Conservation (phyloP, 2,329 filamentous ascomycete genomes). For the Neospermospora avenae region DNA sequence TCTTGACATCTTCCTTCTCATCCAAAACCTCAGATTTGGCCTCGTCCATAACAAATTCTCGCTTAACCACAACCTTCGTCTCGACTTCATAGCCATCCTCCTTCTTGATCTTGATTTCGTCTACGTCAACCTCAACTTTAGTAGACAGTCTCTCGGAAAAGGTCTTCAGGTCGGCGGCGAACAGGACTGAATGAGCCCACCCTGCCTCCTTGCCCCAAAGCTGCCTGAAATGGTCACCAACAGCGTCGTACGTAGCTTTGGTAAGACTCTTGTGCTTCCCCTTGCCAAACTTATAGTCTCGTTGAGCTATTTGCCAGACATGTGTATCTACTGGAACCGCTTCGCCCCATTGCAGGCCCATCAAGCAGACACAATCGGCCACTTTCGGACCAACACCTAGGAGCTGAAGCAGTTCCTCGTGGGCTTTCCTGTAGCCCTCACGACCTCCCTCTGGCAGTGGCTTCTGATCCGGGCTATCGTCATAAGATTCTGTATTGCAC, state of each 20-base stretch:
- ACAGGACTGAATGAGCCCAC: conserved; percentile 96
- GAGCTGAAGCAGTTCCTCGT: conserved; percentile 73
- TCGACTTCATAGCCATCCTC: conserved; percentile 27
- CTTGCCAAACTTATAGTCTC: conserved; percentile 90
- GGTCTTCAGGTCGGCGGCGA: conserved; percentile 84
- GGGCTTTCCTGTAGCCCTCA: conserved; percentile 69
- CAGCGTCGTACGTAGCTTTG: conserved; percentile 82
- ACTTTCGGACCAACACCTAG: conserved; percentile 96
- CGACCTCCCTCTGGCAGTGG: conserved; percentile 46
- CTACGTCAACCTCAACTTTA: conserved; percentile 47
- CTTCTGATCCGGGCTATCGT: conserved; percentile 53
- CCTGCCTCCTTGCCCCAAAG: conserved; percentile 93
- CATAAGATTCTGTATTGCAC: conserved; percentile 78
- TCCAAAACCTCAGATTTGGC: conserved; percentile 22
- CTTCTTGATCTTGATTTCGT: conserved; percentile 37
- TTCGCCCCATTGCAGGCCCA: conserved; percentile 95
- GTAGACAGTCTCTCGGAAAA: conserved; percentile 63
- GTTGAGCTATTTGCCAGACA: conserved; percentile 96
- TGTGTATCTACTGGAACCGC: conserved; percentile 96
- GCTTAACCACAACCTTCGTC: conserved; percentile 25
- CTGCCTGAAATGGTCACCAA: conserved; percentile 83
- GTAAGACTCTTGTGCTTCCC: conserved; percentile 81
- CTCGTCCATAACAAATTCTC: conserved; percentile 21
- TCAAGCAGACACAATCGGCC: conserved; percentile 91
- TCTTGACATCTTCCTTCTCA: conserved; percentile 19